Evolutionary conservation across 2,329 filamentous ascomycete species (phyloP).

Genomic region (Neobulgaria alba): DNA sequence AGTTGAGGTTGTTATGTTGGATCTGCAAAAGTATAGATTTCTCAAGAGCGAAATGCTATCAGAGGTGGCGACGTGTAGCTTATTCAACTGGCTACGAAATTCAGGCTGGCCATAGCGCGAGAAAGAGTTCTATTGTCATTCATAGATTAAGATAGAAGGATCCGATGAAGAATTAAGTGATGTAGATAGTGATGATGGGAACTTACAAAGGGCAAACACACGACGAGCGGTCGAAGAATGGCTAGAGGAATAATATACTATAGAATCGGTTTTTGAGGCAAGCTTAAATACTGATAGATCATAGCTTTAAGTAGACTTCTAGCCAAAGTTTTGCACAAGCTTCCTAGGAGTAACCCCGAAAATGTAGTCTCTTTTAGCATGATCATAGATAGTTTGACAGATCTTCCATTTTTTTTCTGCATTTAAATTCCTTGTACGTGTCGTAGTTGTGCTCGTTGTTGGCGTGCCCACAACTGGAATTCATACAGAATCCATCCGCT

Average conservation of each 20-base stretch:
- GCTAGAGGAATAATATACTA: conserved; percentile 1
- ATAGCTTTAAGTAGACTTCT: no score
- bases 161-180: conserved; percentile 18
- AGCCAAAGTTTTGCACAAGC: no score
- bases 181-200: neutral
- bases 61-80: conserved; percentile 26
- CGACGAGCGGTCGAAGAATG: neutral
- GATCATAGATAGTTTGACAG: no score
- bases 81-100: conserved; percentile 26
- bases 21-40: conserved; percentile 1
- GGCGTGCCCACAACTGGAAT: no score
- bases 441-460: no score
- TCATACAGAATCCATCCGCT: no score
- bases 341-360: no score
- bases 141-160: conserved; percentile 21
- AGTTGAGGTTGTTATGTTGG: neutral
- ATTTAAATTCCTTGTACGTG: no score
- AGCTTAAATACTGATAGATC: no score
- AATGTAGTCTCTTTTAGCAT: no score
- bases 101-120: conserved; percentile 21
- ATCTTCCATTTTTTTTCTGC: no score
- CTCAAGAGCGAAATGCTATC: conserved; percentile 14
- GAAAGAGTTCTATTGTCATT: conserved; percentile 18
- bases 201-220: neutral
- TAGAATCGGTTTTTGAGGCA: conserved; percentile 1